Base-by-base conservation (phyloP, 75 land plant genomes). In the Cunninghamia lanceolata region DNA sequence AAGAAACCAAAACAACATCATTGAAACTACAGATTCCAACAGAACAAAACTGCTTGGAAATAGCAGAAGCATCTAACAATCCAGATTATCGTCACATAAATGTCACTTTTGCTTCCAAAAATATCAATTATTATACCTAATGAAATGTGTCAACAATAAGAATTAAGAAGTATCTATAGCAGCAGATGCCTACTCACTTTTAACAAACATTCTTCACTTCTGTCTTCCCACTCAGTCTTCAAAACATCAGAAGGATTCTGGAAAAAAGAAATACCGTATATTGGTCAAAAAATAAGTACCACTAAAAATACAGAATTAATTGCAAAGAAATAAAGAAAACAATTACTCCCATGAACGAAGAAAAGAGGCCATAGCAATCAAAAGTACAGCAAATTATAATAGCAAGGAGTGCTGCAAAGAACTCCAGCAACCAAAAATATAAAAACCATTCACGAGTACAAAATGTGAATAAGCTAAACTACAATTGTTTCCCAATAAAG, bases 131-230 rank as follows among this genome's bases (percentile, higher is more conserved):
- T 83, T 14, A 83, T 14, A 83, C 54, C 56, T 15, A 46, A 83
- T 34, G 17, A 78, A 21, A 19, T 52, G n/a, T 35, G 42, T 36
- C 75, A 87, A 15, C 13, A 30, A 34, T 63, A 46, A 2, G 10
- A 84, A 84, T 75, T 35, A 59, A 14, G 59, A 25, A 71, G 56
- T n/a, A 74, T 52, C 36, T 42, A 46, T 54, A 79, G 45, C 32
- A 54, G 6, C 28, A 87, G 56, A 82, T 39, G 43, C 35, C 17
- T 19, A 52, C 86, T 74, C 13, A 96, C 99, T 96, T 97, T 97
- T 85, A 95, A 86, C 54, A 88, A 77, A 87, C 98, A 96, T 70
- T 86, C 88, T 79, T 94, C 95, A 85, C 94, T 95, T 85, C 90
- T 87, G 35, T 89, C 91, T 85, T 91, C 93, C 96, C 98, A 92